Evolutionary conservation across 129 eudicot genomes (phyloP).

Genomic region (Arctium minus): DNA sequence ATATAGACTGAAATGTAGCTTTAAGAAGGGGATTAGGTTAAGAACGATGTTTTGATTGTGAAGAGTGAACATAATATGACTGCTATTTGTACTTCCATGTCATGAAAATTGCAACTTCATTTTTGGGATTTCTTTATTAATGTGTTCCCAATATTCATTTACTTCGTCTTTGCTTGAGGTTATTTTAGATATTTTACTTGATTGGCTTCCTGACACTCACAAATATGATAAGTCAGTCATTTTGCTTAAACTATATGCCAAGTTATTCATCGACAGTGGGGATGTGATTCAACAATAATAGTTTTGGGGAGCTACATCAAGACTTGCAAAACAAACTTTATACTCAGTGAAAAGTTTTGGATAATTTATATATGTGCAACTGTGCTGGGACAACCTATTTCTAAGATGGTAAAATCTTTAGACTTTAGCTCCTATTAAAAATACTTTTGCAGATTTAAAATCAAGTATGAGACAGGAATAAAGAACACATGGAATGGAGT

Average conservation of each 20-base stretch:
- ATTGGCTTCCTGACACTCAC: background rate
- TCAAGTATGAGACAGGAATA: background rate
- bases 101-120: background rate
- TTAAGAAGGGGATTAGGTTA: background rate
- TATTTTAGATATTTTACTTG: background rate
- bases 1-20: background rate
- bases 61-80: background rate
- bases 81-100: background rate
- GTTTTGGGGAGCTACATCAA: background rate
- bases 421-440: background rate
- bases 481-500: background rate
- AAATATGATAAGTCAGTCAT: background rate
- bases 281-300: background rate
- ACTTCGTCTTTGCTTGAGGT: background rate
- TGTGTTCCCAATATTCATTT: background rate
- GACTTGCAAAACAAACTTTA: background rate
- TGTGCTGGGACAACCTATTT: background rate
- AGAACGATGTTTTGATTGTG: background rate
- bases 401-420: background rate
- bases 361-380: background rate
- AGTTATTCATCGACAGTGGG: background rate
- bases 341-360: background rate
- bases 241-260: background rate
- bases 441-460: background rate
- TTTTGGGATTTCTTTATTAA: background rate